Conservation (phyloP, 2,329 filamentous ascomycete genomes). For the Diaporthe sp. region DNA sequence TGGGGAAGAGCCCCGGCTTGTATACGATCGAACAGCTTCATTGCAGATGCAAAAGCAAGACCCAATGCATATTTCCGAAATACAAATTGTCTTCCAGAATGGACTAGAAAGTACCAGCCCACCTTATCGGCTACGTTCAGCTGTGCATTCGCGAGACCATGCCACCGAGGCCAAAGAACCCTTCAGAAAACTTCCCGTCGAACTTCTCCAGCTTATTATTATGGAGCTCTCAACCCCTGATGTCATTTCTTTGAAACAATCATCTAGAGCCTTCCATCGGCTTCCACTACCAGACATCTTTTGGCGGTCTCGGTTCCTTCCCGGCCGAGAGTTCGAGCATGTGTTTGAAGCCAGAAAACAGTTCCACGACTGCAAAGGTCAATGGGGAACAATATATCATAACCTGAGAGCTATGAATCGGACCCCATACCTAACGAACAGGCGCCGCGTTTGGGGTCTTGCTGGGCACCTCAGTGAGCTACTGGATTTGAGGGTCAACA, state of each 20-base stretch:
- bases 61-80: background rate
- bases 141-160: too few species aligned
- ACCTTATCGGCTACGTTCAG: too few species aligned
- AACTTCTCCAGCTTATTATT: background rate
- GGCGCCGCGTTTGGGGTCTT: background rate
- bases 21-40: background rate
- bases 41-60: background rate
- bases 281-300: background rate
- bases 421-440: background rate
- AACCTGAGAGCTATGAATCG: background rate
- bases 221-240: background rate
- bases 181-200: background rate
- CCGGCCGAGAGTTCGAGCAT: background rate
- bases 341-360: background rate
- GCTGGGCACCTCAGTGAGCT: background rate
- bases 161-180: background rate
- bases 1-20: background rate
- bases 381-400: background rate
- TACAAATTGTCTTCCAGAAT: background rate
- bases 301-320: background rate
- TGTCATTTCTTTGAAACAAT: background rate
- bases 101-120: too few species aligned
- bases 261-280: background rate
- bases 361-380: background rate
- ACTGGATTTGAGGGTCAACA: background rate